Evolutionary conservation across 1,139 yeast genomes (phyloP).

Genomic region (Suhomyces bolitotheri): DNA sequence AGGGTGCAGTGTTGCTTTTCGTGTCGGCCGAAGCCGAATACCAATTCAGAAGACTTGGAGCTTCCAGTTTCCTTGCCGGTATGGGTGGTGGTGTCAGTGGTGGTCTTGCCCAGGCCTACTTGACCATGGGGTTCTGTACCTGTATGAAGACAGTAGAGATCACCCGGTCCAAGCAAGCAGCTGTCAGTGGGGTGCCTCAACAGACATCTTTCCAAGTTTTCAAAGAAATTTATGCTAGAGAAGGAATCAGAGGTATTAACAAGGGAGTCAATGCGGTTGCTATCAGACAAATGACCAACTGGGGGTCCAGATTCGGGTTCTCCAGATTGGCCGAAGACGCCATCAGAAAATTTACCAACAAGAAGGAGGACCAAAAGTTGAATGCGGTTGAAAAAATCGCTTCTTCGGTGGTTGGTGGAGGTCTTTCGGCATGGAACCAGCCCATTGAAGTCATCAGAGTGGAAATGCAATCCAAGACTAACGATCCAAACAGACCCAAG

Average conservation of each 20-base stretch:
- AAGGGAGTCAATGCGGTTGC: constrained; percentile 99
- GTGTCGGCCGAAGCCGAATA: constrained; percentile 93
- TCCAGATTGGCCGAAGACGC: constrained; percentile 88
- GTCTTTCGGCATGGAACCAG: constrained; percentile 97
- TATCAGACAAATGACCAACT: constrained; percentile 95
- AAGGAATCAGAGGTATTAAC: constrained; percentile 92
- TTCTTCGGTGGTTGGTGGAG: constrained; percentile 95
- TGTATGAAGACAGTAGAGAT: constrained; percentile 98
- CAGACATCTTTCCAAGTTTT: constrained; percentile 86
- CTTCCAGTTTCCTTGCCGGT: constrained; percentile 76
- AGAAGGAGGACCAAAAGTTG: constrained; percentile 62
- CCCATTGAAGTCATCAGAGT: constrained; percentile 97
- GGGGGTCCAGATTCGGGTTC: constrained; percentile 97
- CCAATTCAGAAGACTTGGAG: constrained; percentile 62
- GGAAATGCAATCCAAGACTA: constrained; percentile 94
- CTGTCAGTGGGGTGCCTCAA: constrained; percentile 44
- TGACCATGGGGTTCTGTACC: constrained; percentile 96
- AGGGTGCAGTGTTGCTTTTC: constrained; percentile 94
- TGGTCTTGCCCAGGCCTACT: constrained; percentile 93
- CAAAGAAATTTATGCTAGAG: constrained; percentile 75
- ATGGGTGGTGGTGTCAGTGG: constrained; percentile 95
- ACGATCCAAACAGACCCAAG: constrained; percentile 93
- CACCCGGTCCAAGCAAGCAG: constrained; percentile 82
- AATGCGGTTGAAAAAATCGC: constrained; percentile 76
- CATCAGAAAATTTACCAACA: constrained; percentile 64